Conservation (phyloP, 164 flowering plant species). For the Berberis vulgaris region DNA sequence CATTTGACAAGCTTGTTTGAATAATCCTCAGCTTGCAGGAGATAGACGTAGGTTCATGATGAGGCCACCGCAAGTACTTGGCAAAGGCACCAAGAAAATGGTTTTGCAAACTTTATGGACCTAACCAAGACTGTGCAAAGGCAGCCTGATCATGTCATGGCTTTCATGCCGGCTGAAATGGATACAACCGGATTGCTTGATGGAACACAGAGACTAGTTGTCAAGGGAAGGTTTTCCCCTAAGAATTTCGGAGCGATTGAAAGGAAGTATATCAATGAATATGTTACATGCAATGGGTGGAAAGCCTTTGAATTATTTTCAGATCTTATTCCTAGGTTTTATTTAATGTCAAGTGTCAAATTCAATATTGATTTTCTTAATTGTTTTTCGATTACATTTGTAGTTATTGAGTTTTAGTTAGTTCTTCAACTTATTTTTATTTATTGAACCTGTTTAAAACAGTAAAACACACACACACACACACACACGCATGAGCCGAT, state of each 20-base stretch:
- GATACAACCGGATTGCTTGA: conserved; percentile 96
- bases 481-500: too few relatives aligned
- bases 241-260: conserved; percentile 83
- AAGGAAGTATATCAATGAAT: neutral
- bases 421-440: too few relatives aligned
- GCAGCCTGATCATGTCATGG: conserved; percentile 95
- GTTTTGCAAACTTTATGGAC: conserved; percentile 98
- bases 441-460: too few relatives aligned
- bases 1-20: conserved; percentile 83
- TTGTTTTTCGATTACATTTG: too few relatives aligned
- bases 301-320: too few relatives aligned
- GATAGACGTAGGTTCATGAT: conserved; percentile 96
- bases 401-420: too few relatives aligned
- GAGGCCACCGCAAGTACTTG: conserved; percentile 99
- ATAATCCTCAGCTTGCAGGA: conserved; percentile 98
- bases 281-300: too few relatives aligned
- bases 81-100: conserved; percentile 98
- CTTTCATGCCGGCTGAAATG: conserved; percentile 82
- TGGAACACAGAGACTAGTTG: conserved; percentile 83
- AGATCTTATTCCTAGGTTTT: too few relatives aligned
- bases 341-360: too few relatives aligned
- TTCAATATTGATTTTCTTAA: too few relatives aligned
- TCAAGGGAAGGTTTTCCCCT: conserved; percentile 93
- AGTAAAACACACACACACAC: too few relatives aligned
- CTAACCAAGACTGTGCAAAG: conserved; percentile 95